These are phyloP conservation scores for Candida maltosa DNA, from an alignment of 805 yeast species.

Conservation along the genomic window DNA sequence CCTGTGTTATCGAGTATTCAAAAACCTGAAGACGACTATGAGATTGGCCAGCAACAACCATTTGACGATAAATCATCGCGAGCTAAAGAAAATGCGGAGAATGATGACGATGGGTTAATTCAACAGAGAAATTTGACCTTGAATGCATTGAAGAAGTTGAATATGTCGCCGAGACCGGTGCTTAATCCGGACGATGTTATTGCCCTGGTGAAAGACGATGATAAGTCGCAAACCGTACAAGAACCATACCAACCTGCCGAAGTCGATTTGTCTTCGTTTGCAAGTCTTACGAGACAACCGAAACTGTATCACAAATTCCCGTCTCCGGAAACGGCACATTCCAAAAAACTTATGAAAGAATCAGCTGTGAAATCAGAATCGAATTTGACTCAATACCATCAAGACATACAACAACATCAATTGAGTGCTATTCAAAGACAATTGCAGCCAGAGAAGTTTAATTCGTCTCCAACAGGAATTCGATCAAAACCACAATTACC, in stretches of 20 bases:
- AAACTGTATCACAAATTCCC: slow-evolving; percentile 11
- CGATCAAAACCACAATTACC: not conserved
- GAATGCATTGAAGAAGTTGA: slow-evolving; percentile 41
- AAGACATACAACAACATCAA: slow-evolving; percentile 14
- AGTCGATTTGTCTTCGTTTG: slow-evolving; percentile 42
- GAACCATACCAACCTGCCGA: slow-evolving; percentile 45
- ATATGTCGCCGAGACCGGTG: slow-evolving; percentile 39
- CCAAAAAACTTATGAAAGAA: not conserved
- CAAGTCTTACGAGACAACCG: slow-evolving; percentile 44
- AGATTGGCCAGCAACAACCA: slow-evolving; percentile 40
- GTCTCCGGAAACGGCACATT: slow-evolving; percentile 2
- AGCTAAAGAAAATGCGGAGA: not conserved
- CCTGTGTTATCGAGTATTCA: slow-evolving; percentile 39
- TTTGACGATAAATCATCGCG: slow-evolving; percentile 22
- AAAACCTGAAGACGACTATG: slow-evolving; percentile 23
- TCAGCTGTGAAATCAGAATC: not conserved
- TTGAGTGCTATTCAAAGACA: slow-evolving; percentile 7
- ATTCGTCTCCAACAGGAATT: slow-evolving; percentile 3
- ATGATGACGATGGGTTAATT: slow-evolving; percentile 30
- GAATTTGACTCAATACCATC: slow-evolving; percentile 12
- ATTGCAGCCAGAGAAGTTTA: slow-evolving; percentile 6
- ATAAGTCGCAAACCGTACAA: slow-evolving; percentile 3
- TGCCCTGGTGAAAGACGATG: slow-evolving; percentile 2
- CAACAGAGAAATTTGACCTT: slow-evolving; percentile 42
- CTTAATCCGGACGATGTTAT: slow-evolving; percentile 23